These are phyloP conservation scores for Phialophora expanda DNA, from an alignment of 2,329 filamentous ascomycete species.

Conservation along the genomic window DNA sequence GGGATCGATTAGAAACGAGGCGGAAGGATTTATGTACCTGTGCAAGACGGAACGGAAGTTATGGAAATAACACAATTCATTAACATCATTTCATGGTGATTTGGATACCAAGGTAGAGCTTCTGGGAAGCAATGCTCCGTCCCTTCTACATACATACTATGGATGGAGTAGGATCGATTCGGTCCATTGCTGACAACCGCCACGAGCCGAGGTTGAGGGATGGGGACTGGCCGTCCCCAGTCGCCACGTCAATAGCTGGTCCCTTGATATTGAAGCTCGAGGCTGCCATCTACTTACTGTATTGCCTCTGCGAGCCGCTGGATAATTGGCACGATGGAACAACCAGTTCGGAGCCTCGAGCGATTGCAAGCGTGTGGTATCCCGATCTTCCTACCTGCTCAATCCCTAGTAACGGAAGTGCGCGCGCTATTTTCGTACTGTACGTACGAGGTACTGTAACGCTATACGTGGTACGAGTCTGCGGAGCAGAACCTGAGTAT, in stretches of 20 bases:
- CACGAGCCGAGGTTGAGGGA: background rate
- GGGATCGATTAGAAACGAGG: background rate
- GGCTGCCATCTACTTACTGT: no score
- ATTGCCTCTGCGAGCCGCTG: no score
- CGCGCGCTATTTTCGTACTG: background rate
- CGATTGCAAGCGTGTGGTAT: no score
- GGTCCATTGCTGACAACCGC: slow-evolving; percentile 7
- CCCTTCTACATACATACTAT: background rate
- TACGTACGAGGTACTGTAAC: background rate
- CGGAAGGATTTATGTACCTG: background rate
- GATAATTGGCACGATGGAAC: no score
- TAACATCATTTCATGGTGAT: background rate
- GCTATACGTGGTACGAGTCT: background rate
- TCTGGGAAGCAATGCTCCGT: background rate
- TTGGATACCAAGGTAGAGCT: background rate
- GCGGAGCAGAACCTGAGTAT: background rate
- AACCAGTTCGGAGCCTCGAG: no score
- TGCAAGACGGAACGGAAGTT: background rate
- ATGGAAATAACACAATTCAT: no score
- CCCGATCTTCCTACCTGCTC: no score
- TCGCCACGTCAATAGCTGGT: background rate
- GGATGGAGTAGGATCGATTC: background rate
- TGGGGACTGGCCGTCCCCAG: background rate
- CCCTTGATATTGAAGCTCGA: no score
- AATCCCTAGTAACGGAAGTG: no score